Base-by-base conservation (phyloP, 495 filamentous ascomycete genomes). In the Sordaria brevicollis region DNA sequence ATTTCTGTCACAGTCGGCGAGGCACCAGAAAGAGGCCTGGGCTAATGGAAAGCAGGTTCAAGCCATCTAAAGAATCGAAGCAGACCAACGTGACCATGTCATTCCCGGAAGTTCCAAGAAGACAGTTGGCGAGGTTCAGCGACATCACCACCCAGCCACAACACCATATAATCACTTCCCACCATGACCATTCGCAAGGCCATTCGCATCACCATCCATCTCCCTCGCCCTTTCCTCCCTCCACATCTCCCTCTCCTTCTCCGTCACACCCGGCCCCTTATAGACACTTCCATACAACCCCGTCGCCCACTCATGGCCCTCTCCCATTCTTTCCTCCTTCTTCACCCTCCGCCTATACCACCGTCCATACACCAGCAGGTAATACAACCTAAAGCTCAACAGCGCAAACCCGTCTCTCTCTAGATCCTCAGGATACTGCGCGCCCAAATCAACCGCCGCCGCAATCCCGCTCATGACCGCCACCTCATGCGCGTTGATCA, bases 401-500 rank as follows among this genome's bases (percentile, higher is more conserved):
- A 76, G 38, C 35, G 74, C 71, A 33, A 71, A 76, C n/a, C 54
- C 29, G 10, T 74, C 74, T 57, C 69, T 54, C 57, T 73, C 74
- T 69, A 90, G 82, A 68, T 82, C 77, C 73, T 85, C 83, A 2
- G 87, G 87, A 74, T 94, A 94, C n/a, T 83, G 81, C 0, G 91
- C 92, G 0, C 92, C 92, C n/a, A 96, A 79, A 62, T 90, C 84
- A 37, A 90, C 89, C 4, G 92, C 92, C 2, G 92, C 92, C 17
- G 92, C 89, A 41, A 94, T 90, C 0, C 92, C 92, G 69, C 88
- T 90, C 41, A 94, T 88, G 65, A 88, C 87, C 0, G 92, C 92
- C 34, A 92, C 85, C 75, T 96, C 92, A 70, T 96, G 92, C 81
- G 92, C 91, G 72, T 96, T 96, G 77, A 94, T 88, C 78, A 96